Conservation (phyloP, 768 basidiomycete genomes). For the Mycena rosella region DNA sequence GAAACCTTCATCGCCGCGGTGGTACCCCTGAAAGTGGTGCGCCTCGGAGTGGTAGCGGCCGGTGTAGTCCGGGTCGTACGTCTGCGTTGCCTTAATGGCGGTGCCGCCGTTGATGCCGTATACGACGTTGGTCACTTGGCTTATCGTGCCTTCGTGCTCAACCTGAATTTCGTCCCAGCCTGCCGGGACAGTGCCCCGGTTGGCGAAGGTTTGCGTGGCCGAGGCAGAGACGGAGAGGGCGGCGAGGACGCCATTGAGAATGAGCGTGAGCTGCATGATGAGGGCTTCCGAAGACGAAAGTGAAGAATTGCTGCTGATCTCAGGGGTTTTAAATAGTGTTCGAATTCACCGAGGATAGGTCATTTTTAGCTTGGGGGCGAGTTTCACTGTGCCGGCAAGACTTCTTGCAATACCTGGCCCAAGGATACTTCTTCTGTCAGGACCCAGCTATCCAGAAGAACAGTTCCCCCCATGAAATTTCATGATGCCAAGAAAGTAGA, state of each 20-base stretch:
- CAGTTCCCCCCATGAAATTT: no score
- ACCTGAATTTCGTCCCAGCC: conserved; percentile 11
- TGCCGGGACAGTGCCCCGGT: conserved; percentile 18
- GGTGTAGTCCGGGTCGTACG: conserved; percentile 14
- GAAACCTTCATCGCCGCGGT: no score
- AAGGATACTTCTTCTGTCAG: no score
- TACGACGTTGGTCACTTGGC: conserved; percentile 17
- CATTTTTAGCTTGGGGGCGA: conserved; percentile 8
- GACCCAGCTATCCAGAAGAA: no score
- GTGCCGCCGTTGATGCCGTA: conserved; percentile 11
- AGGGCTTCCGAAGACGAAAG: background rate
- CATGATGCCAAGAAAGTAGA: no score
- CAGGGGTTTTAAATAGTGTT: conserved; percentile 3
- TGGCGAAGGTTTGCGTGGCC: conserved; percentile 12
- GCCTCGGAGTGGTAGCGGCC: conserved; percentile 7
- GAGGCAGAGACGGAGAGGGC: background rate
- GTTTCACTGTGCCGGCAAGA: no score
- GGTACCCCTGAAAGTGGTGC: no score
- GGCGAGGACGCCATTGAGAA: conserved; percentile 6
- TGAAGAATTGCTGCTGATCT: conserved; percentile 2
- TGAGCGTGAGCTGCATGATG: conserved; percentile 15
- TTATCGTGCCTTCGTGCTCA: conserved; percentile 12
- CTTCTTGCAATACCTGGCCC: conserved; percentile 17
- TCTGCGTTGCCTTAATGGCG: conserved; percentile 16
- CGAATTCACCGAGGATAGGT: background rate